These are phyloP conservation scores for Colletotrichum sp. DNA, from an alignment of 2,329 filamentous ascomycete genomes.

Conservation along the genomic window DNA sequence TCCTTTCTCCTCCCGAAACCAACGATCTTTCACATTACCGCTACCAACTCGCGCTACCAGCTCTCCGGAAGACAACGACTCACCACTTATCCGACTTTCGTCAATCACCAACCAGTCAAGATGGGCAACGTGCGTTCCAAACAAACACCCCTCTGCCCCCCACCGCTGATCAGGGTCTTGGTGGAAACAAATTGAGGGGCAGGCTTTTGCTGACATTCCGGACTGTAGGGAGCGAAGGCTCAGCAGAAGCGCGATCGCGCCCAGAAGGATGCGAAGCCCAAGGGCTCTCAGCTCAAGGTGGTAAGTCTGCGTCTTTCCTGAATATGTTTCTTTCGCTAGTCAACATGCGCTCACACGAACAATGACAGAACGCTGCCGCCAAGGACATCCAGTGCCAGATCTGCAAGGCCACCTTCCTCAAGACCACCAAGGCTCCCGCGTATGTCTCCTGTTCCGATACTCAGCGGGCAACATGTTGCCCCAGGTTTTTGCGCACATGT, in stretches of 20 bases:
- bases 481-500: neutral
- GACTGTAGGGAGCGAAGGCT: conserved; percentile 65
- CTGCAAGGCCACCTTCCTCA: conserved; percentile 81
- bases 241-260: conserved; percentile 77
- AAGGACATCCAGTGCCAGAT: conserved; percentile 78
- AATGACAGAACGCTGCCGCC: conserved; percentile 69
- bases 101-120: neutral
- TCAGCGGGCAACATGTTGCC: neutral
- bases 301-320: conserved; percentile 45
- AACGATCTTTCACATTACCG: neutral
- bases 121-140: conserved; percentile 25
- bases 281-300: conserved; percentile 70
- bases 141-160: neutral
- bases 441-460: conserved; percentile 41
- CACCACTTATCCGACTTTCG: neutral
- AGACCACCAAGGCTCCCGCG: conserved; percentile 76
- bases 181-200: conserved; percentile 22
- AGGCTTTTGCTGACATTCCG: conserved; percentile 6
- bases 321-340: neutral
- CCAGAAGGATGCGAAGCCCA: conserved; percentile 62
- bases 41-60: neutral
- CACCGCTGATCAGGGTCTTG: conserved; percentile 16
- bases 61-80: neutral
- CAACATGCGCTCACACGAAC: conserved; percentile 16
- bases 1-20: neutral